Evolutionary conservation across 352 stramenopile genomes (phyloP), one percentile per base, ranked within the genome.

Genomic region (Aphanomyces astaci): DNA sequence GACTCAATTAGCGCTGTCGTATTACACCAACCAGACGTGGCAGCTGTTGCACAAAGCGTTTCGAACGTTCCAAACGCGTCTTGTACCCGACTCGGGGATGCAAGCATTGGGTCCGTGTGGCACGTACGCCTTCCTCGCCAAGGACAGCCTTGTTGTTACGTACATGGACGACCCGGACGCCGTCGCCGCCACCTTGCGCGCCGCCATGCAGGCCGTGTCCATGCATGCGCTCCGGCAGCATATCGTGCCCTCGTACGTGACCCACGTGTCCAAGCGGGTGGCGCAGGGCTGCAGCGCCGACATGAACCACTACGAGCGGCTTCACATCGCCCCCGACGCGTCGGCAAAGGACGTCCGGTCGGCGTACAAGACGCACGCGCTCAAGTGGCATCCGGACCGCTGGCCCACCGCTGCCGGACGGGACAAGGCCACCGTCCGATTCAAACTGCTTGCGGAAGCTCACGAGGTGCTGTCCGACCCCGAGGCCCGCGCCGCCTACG

Each of bases 361-460:
- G 36, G 85, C 85, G 0, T 95, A 95, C 74, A 89, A 87, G 31
- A 70, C 72, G 3, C 57, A 92, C 11, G 87, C 87, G 17, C 69
- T 95, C n/a, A 92, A 91, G 63, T 95, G 87, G 87, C 87, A 95
- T 64, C 85, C 87, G 3, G 87, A 95, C 71, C 84, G 85, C 3
- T 94, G 82, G 83, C 72, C 86, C 1, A 64, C 71, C 0, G 39
- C 67, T 4, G 71, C 83, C 28, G 85, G 94, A 63, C 75, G 84
- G 53, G 73, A 86, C 15, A 84, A 82, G 24, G 85, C 84, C 7
- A 85, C 93, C 46, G 73, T 87, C 36, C 78, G 89, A 19, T 95
- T 95, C 59, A 95, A 95, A 64, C 64, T 95, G 4, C 70, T 94
- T 19, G 87, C 87, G 13, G 87, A 94, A 70, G 80, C 87, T 5